Evolutionary conservation across 208 protist genomes (phyloP), one percentile per base, ranked within the genome.

Genomic region (Phytomonas sp.): DNA sequence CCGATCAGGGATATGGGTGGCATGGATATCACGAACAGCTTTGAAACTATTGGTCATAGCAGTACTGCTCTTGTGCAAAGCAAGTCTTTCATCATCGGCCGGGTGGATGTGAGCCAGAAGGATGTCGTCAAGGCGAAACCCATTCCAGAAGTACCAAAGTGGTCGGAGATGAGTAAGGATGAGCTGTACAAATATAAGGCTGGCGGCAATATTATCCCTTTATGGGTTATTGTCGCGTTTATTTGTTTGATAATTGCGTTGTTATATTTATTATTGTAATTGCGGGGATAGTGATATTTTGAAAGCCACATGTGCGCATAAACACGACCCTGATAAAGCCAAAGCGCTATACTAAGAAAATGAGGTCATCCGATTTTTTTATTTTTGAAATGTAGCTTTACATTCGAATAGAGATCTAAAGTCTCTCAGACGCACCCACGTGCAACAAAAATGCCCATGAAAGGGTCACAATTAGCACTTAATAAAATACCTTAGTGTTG

Each of bases 1-100:
- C 78, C 87, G 30, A 93, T 95, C 60, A 85, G 84, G 64, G 89
- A 95, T 67, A 83, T 95, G 68, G 81, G 71, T 13, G 82, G 85
- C 32, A 80, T 77, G 65, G 87, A 93, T 60, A 91, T 92, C 72
- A 93, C 90, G 6, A 92, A 81, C 72, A 85, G 74, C 37, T 95
- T 95, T 71, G 87, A 95, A 70, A 87, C 74, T 68, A 91, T 95
- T 65, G 87, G 87, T 8, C 90, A 93, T 72, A 85, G 76, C 40
- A 87, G 84, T 67, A 78, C 76, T 3, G 90, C 90, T 17, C 46
- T 88, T 9, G 70, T 85, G 33, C 72, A 79, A 34, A 89, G 79
- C 67, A 92, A 95, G 68, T 71, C 71, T 0, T 82, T 84, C 40
- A 91, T 92, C 63, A 76, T 95, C n/a, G 89, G 89, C 36, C 72